Percentiles rank a stretch among this genome's conserved stretches.
Conservation (phyloP, 2,329 filamentous ascomycete genomes). For the Elsinoe necatrix region DNA sequence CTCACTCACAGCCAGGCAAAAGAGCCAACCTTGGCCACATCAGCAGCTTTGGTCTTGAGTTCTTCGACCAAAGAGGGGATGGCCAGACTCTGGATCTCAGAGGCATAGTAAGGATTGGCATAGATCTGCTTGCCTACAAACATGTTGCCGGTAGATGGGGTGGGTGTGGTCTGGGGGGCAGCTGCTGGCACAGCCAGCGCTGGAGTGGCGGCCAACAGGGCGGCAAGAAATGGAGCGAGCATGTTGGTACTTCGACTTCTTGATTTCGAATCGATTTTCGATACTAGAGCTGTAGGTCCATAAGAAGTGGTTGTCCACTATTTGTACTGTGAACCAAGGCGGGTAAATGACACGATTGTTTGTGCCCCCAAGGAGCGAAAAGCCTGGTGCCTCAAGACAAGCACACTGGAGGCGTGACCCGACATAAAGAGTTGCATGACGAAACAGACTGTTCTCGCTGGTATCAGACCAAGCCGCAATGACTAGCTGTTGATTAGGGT, state of each 20-base stretch:
- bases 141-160: slow-evolving; percentile 43
- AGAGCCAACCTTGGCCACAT: slow-evolving; percentile 43
- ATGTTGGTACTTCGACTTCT: not conserved
- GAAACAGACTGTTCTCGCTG: not conserved
- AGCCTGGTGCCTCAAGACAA: no score
- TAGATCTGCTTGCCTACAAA: slow-evolving; percentile 45
- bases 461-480: not conserved
- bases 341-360: not conserved
- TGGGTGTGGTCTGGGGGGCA: slow-evolving; percentile 17
- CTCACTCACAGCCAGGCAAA: slow-evolving; percentile 41
- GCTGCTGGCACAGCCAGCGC: slow-evolving; percentile 16
- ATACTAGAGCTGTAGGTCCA: not conserved
- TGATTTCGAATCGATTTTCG: no score
- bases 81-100: slow-evolving; percentile 46
- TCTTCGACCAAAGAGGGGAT: slow-evolving; percentile 54
- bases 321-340: not conserved
- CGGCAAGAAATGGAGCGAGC: not conserved
- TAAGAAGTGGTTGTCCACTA: not conserved
- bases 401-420: no score
- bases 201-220: slow-evolving; percentile 10
- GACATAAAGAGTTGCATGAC: not conserved
- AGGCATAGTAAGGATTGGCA: slow-evolving; percentile 46
- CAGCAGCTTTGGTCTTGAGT: slow-evolving; percentile 42
- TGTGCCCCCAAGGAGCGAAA: not conserved
- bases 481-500: not conserved